Evolutionary conservation across 2,329 filamentous ascomycete species (phyloP), one percentile per base, ranked within the genome.

Genomic region (Cercospora zeae-maydis): DNA sequence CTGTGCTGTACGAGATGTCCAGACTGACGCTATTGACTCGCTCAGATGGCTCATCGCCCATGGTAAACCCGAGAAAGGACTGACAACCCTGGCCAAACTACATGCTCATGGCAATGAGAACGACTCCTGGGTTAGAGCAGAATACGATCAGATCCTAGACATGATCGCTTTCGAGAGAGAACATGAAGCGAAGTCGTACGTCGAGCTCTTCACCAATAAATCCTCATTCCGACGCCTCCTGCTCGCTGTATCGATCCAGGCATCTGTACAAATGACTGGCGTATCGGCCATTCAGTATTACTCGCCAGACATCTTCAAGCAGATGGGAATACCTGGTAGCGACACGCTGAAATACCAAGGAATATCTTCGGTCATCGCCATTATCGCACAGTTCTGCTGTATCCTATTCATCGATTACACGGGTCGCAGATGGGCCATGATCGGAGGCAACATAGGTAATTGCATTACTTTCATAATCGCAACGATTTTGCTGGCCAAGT

Each of bases 251-350:
- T 82, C 88, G 0, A 78, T 92, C 1, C 90, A 92, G 73, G 89
- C 86, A 0, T 86, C 84, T 0, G 81, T 88, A 2, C 90, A 92
- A 74, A 91, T 93, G 87, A 92, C 89, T 0, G 90, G 89, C 67
- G 87, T 89, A 0, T 85, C 82, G 1, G 87, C 87, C 1, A 91
- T 92, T 67, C 89, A 92, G 72, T 92, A 92, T 75, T 92, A 88
- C 75, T 87, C 45, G 24, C 68, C 63, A 2, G 61, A 24, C 6
- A 72, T 72, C 58, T 91, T 89, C 75, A 77, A 75, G 1, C 83
- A 89, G 72, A 90, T 91, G 67, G 88, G 89, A 30, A 91, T 92
- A 67, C 74, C 77, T 0, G 82, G 83, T 21, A 79, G 85, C 57
- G 82, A 89, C 30, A 86, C 90, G 0, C 82, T 92, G 42, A 85